Percentiles rank a stretch among this genome's conserved stretches.
Evolutionary conservation across 176 grass and related monocot genomes (phyloP).

Genomic region (Raddia guianensis): DNA sequence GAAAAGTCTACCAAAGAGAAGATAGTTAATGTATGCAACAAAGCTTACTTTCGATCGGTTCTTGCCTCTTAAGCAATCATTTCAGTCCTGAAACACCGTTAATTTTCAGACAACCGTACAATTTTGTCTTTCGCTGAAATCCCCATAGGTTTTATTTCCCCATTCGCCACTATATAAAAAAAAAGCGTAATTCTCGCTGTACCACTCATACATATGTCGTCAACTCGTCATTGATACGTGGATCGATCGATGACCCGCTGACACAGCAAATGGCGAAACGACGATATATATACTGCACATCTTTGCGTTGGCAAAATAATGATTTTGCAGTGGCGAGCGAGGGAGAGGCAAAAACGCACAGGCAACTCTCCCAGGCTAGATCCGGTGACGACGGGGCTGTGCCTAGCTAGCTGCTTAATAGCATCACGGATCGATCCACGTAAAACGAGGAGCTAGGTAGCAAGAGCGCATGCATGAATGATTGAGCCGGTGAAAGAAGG

Average conservation of each 20-base stretch:
- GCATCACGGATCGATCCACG: not conserved
- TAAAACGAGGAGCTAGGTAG: not conserved
- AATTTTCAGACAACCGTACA: not conserved
- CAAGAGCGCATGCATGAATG: not conserved
- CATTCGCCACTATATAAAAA: too few species aligned
- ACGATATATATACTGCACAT: too few species aligned
- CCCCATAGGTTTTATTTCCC: too few species aligned
- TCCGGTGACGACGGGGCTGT: not conserved
- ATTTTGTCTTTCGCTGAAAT: not conserved
- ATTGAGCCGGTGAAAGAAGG: not conserved
- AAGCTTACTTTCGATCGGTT: not conserved
- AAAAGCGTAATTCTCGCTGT: too few species aligned
- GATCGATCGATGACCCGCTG: too few species aligned
- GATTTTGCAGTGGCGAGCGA: not conserved
- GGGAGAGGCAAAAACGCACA: not conserved
- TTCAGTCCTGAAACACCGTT: not conserved
- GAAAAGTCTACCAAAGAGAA: not conserved
- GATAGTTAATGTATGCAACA: not conserved
- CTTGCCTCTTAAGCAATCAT: not conserved
- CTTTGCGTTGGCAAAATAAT: too few species aligned
- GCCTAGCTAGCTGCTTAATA: too few species aligned
- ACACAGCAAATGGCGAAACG: too few species aligned
- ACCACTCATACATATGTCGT: too few species aligned
- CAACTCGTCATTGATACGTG: too few species aligned
- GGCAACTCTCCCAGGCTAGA: not conserved